phyloP scores from a whole-genome alignment of 306 rosid genomes.

The Castanea crenata region DNA sequence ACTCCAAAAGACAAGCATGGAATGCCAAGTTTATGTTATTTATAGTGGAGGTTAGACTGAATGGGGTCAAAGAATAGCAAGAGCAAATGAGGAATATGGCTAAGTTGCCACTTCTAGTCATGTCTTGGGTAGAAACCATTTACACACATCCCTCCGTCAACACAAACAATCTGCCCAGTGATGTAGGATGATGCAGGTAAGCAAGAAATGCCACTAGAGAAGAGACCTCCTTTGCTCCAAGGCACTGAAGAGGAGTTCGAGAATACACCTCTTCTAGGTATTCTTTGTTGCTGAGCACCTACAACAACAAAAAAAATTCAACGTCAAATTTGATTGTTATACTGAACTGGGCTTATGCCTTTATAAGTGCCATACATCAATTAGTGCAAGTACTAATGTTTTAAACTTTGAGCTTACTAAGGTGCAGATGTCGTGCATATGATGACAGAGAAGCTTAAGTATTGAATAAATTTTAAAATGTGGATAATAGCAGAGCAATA shows the following conservation, averaged over 20 bases:
- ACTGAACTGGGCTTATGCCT: neutral
- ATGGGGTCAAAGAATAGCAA: neutral
- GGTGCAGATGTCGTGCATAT: neutral
- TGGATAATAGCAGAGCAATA: neutral
- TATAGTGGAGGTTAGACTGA: neutral
- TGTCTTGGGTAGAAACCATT: slow-evolving; percentile 53
- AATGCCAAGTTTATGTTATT: neutral
- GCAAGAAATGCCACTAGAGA: slow-evolving; percentile 74
- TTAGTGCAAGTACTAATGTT: neutral
- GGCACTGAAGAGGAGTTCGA: slow-evolving; percentile 64
- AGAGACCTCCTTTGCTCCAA: slow-evolving; percentile 68
- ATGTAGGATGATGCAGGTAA: slow-evolving; percentile 74
- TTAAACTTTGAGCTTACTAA: neutral
- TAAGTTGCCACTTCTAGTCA: slow-evolving; percentile 24
- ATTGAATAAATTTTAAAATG: neutral
- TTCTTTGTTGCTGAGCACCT: slow-evolving; percentile 62
- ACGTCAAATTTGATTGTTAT: neutral
- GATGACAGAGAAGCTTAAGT: neutral
- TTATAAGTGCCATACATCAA: neutral
- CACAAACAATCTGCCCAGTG: slow-evolving; percentile 73
- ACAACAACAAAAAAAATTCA: neutral
- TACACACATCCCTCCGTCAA: slow-evolving; percentile 74
- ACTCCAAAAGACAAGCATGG: neutral
- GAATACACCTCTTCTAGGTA: slow-evolving; percentile 68
- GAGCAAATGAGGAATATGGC: neutral